phyloP scores from a whole-genome alignment of 768 basidiomycete genomes.

The Suillus clintonianus region DNA sequence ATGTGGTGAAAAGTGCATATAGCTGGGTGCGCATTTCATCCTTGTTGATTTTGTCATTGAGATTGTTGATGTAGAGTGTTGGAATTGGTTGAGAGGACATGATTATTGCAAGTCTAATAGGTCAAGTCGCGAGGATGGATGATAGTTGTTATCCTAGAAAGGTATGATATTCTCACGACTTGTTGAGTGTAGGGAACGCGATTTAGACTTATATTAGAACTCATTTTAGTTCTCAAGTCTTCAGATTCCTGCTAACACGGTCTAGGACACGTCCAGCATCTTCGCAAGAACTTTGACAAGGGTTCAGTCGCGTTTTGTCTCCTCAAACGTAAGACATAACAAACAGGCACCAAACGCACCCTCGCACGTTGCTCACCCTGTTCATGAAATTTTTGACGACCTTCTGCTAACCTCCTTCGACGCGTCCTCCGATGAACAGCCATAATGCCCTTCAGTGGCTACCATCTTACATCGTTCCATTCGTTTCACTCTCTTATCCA shows the following conservation, averaged over 20 bases:
- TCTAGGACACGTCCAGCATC: conserved; percentile 9
- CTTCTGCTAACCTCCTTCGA: conserved; percentile 15
- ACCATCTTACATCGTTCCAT: conserved; percentile 59
- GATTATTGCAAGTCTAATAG: conserved; percentile 13
- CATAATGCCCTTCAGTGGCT: conserved; percentile 42
- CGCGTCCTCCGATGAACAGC: conserved; percentile 38
- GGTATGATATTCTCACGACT: conserved; percentile 26
- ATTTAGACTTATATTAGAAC: background rate
- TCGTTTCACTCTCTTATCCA: conserved; percentile 75
- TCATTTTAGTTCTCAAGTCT: background rate
- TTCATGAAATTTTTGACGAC: conserved; percentile 39
- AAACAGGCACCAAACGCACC: conserved; percentile 34
- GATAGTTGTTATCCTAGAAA: conserved; percentile 8
- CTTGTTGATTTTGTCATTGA: conserved; percentile 92
- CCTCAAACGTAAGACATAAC: conserved; percentile 26
- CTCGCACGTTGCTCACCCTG: conserved; percentile 14
- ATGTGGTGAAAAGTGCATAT: conserved; percentile 87
- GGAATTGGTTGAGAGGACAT: conserved; percentile 72
- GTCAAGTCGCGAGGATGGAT: background rate
- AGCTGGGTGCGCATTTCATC: conserved; percentile 83
- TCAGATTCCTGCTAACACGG: background rate
- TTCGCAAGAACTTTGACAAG: background rate
- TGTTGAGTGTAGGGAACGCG: background rate
- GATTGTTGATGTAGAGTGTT: conserved; percentile 90
- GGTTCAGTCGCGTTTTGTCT: conserved; percentile 29